Evolutionary conservation across 2,329 filamentous ascomycete genomes (phyloP), one percentile per base, ranked within the genome.

Genomic region (Diplodia intermedia): DNA sequence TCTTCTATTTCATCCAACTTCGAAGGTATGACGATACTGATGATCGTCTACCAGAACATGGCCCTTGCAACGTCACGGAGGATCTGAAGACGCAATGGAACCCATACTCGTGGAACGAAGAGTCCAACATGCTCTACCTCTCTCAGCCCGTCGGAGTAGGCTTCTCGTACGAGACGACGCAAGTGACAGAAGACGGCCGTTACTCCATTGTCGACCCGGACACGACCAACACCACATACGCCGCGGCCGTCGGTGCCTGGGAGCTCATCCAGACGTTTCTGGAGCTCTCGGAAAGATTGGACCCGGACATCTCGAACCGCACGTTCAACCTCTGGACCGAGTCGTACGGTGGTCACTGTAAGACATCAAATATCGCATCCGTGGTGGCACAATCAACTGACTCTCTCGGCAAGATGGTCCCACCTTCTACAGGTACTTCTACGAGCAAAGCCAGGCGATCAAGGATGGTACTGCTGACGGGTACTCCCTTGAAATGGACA

Each of bases 361-460:
- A 63, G 43, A 26, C 29, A 4, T 18, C 18, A 18, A 12, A 36
- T 20, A 15, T 2, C 15, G 26, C 52, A n/a, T 18, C 14, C 4
- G 18, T 4, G 7, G 40, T 43, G 36, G 36, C 2, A 20, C n/a
- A 5, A 6, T 7, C 8, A 7, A 49, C 57, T 60, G 23, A 62
- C 43, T 9, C 1, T 6, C 33, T 12, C 20, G 5, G 11, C 20
- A 14, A 63, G 60, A 63, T 26, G 60, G 60, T 5, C 84, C 84
- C 1, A 78, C 78, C 33, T 87, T 87, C 75, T 87, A 83, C 77
- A 82, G 84, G 67, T 82, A 86, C 71, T 87, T 88, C 75, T 83
- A 86, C 67, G 77, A 86, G 55, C 83, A 87, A 69, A 88, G 87
- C 66, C 74, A 83, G 67, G 79, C 81, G 43, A 86, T 88, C 70